Conservation (phyloP, 257 asterid genomes). For the Solanum lignicaule region DNA sequence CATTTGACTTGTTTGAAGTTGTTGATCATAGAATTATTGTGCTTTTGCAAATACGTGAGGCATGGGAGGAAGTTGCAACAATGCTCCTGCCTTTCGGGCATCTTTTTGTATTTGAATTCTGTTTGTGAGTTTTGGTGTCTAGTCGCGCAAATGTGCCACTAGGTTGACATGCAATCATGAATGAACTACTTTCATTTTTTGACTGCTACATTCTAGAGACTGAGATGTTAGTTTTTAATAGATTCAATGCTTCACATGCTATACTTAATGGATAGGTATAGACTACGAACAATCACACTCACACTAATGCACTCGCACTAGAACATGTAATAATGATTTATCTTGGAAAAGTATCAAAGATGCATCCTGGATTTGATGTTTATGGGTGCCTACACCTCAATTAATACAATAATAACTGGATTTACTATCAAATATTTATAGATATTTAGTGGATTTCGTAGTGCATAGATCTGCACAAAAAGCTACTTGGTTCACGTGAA, state of each 20-base stretch:
- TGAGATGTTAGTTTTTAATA: background rate
- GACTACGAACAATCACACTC: background rate
- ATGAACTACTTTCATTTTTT: background rate
- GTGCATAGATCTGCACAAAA: background rate
- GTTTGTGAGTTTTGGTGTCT: background rate
- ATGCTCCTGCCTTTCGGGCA: background rate
- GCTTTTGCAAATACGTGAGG: background rate
- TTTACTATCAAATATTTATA: background rate
- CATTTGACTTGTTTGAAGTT: slow-evolving; percentile 6
- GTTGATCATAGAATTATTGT: slow-evolving; percentile 11
- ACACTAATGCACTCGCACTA: background rate
- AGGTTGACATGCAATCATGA: background rate
- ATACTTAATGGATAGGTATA: background rate
- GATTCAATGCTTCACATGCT: background rate
- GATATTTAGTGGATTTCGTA: background rate
- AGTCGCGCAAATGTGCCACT: background rate
- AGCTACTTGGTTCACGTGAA: background rate
- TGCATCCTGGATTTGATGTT: background rate
- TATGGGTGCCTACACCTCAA: background rate
- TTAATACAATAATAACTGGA: background rate
- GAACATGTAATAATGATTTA: background rate
- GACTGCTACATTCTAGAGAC: background rate
- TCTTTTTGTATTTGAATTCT: background rate
- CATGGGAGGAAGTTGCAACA: background rate
- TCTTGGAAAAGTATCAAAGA: background rate